Evolutionary conservation across 2,329 filamentous ascomycete genomes (phyloP).

Genomic region (Sclerotinia nivalis): DNA sequence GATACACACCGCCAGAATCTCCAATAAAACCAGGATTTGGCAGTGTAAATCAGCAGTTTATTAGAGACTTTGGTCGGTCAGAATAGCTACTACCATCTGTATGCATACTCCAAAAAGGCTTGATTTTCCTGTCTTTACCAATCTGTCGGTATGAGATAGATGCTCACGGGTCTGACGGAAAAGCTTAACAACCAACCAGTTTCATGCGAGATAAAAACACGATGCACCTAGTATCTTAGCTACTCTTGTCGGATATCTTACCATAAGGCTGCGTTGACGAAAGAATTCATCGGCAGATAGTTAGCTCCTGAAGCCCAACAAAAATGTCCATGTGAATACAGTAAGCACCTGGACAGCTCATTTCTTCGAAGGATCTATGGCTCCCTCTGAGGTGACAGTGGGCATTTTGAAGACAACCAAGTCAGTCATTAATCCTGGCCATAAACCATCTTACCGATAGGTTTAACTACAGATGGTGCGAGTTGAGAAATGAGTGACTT

Average conservation of each 20-base stretch:
- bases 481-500: background rate
- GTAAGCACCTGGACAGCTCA: background rate
- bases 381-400: background rate
- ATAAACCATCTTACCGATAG: background rate
- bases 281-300: conserved; percentile 4
- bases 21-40: background rate
- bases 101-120: conserved; percentile 9
- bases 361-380: conserved; percentile 6
- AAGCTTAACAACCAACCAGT: conserved; percentile 15
- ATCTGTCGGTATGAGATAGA: conserved; percentile 4
- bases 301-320: background rate
- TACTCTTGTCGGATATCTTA: conserved; percentile 15
- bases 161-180: background rate
- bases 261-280: conserved; percentile 21
- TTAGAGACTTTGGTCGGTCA: conserved; percentile 10
- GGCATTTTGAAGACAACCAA: background rate
- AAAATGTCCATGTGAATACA: background rate
- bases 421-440: background rate
- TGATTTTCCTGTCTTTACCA: conserved; percentile 13
- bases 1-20: conserved; percentile 10
- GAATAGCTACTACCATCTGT: background rate
- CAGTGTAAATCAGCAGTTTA: background rate
- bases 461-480: background rate
- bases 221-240: background rate
- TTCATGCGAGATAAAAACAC: conserved; percentile 11